Base-by-base conservation (phyloP, 108 stramenopile species). In the Cafeteria roenbergensis region DNA sequence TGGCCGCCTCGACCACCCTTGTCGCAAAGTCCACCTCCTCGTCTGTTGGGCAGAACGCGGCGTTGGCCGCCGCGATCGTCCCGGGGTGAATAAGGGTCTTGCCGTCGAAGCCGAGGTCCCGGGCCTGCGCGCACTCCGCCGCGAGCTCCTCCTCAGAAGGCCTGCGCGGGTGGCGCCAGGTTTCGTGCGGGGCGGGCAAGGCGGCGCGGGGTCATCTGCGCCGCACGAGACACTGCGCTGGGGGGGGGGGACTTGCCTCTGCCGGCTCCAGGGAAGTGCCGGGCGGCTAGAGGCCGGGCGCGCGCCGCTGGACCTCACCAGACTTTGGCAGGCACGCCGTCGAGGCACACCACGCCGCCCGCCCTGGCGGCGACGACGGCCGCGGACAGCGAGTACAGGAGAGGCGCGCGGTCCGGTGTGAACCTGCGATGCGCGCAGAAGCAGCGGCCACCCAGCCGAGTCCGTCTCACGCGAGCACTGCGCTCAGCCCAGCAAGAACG, bases 61-160 rank as follows among this genome's bases (percentile, higher is more conserved):
- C 65, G 64, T 71, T 71, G 1, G 37, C 38, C 8, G 30, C 6
- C 14, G 9, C 53, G 12, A 71, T 34, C 20, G 65, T 66, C 34
- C 27, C 26, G 37, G 71, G 71, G 25, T 71, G 71, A 25, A 71
- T 71, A 12, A 71, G 65, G 28, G 64, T 65, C 51, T 71, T 71
- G 24, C 71, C 71, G 37, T 71, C 71, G 37, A 66, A 71, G 57
- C 71, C 71, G 4, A 71, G 64, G 20, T 56, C 31, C 0, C 65
- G 64, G 26, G 62, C 71, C 58, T 66, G 66, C 3, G 0, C 25
- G 27, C 66, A 63, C n/a, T 63, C 63, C 21, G 34, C 35, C 0
- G 28, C 34, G 51, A 50, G 52, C 12, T 25, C 62, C 27, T 63
- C 37, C 12, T 69, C 63, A 55, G 62, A 34, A 22, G 24, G n/a